Base-by-base conservation (phyloP, 129 eudicot genomes). In the Escallonia herrerae region DNA sequence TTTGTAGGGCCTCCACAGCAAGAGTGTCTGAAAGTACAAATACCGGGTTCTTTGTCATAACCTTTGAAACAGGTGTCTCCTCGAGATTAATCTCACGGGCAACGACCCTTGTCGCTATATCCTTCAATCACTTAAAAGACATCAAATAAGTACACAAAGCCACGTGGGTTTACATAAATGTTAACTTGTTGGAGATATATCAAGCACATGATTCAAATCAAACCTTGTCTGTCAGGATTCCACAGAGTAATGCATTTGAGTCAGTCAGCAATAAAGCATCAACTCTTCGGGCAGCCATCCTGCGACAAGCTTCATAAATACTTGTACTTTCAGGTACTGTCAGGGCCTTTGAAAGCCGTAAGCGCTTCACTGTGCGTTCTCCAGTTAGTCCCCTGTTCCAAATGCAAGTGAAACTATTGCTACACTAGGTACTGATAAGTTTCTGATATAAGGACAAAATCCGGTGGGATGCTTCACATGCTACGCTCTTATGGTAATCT, bases 1-100 rank as follows among this genome's bases (percentile, higher is more conserved):
- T 94, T 70, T 94, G 99, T 71, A 94, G 79, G 62, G 99, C 96
- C 86, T 89, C 99, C 38, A 89, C 99, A 44, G 99, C 99, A 71
- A 89, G 95, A 42, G 90, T 77, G 79, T 94, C 99, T 42, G 99
- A 87, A 53, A 94, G 91, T 72, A 94, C 96, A 80, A 94, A 94
- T 40, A 86, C 83, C 6, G 99, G 99, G 69, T 94, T 89, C 73
- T 84, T 84, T 40, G 99, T 89, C 99, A 94, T 94, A 43, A 89
- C 96, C 65, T 82, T 94, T 50, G 96, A 88, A 74, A 94, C 93
- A 48, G 95, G 96, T 11, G 96, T 94, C 50, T 80, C 90, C 73
- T 89, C 87, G 63, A 80, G 87, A 80, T 93, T 79, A 14, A 93
- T 56, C 76, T 93, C 99, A 59, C 86, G 78, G 66, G 96, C 99